Evolutionary conservation across 345 rosid genomes (phyloP).

Genomic region (Rhizophora apiculata): DNA sequence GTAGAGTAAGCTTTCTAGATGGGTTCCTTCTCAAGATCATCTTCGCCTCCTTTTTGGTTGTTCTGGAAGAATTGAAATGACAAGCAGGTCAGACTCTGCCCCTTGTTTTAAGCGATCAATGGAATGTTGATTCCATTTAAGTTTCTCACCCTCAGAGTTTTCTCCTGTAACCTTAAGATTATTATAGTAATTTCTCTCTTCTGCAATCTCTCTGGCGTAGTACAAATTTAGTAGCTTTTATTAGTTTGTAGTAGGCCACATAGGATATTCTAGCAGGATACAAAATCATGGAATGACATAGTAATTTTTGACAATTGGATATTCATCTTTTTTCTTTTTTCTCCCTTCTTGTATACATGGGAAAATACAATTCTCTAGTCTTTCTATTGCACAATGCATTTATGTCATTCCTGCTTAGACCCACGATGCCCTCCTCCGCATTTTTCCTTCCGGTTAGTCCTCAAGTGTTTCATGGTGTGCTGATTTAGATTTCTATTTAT

Average conservation of each 20-base stretch:
- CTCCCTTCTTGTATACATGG: no score
- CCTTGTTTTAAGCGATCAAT: slow-evolving; percentile 15
- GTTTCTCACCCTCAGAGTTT: slow-evolving; percentile 21
- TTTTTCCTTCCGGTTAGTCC: no score
- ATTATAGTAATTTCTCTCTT: slow-evolving; percentile 3
- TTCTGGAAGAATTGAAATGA: slow-evolving; percentile 16
- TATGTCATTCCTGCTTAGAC: neutral
- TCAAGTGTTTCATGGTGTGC: no score
- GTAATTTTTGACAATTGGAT: slow-evolving; percentile 13
- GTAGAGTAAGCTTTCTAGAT: slow-evolving; percentile 46
- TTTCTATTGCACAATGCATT: neutral
- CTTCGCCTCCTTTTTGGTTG: slow-evolving; percentile 14
- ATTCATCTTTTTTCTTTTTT: neutral
- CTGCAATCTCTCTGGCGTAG: slow-evolving; percentile 9
- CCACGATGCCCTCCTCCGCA: no score
- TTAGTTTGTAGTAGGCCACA: slow-evolving; percentile 6
- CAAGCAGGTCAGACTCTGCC: slow-evolving; percentile 18
- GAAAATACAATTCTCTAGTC: neutral
- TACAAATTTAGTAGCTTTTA: slow-evolving; percentile 23
- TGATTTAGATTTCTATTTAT: no score
- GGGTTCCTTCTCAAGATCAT: slow-evolving; percentile 10
- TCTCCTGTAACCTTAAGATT: slow-evolving; percentile 29
- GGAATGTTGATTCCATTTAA: slow-evolving; percentile 20
- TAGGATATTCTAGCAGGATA: slow-evolving; percentile 23
- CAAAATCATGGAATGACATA: slow-evolving; percentile 26